Conservation (phyloP, 2,329 filamentous ascomycete genomes). For the Pseudocercospora fijiensis region DNA sequence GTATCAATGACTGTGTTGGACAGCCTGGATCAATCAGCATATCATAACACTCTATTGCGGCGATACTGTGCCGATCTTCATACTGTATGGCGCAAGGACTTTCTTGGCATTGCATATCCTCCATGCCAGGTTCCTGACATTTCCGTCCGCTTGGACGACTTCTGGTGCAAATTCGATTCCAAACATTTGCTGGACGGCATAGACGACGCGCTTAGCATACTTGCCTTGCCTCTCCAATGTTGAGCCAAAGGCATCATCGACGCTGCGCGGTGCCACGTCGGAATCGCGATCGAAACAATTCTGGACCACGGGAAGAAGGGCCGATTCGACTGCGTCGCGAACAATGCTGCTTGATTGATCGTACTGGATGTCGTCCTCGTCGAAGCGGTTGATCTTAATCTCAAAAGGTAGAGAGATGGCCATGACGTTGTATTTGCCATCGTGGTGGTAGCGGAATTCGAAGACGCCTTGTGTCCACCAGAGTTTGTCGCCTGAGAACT, state of each 20-base stretch:
- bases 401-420: conserved; percentile 91
- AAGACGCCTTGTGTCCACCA: conserved; percentile 98
- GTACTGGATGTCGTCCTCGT: conserved; percentile 60
- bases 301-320: conserved; percentile 76
- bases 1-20: conserved; percentile 9
- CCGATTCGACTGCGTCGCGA: conserved; percentile 69
- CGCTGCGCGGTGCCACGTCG: conserved; percentile 78
- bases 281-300: conserved; percentile 93
- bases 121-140: conserved; percentile 87
- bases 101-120: conserved; percentile 94
- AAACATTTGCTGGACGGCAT: conserved; percentile 93
- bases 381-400: conserved; percentile 77
- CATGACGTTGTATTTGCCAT: conserved; percentile 90
- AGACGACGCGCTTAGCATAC: conserved; percentile 85
- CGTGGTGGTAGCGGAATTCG: conserved; percentile 95
- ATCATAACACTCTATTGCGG: conserved; percentile 22
- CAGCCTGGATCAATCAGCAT: conserved; percentile 7
- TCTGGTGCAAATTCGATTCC: conserved; percentile 92
- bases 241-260: conserved; percentile 79
- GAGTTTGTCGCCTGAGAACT: conserved; percentile 87
- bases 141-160: conserved; percentile 89
- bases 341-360: conserved; percentile 61
- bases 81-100: conserved; percentile 64
- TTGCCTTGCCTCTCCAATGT: conserved; percentile 84
- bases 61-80: conserved; percentile 43